Conservation (phyloP, 305 asterid species). For the Fraxinus dipetala region DNA sequence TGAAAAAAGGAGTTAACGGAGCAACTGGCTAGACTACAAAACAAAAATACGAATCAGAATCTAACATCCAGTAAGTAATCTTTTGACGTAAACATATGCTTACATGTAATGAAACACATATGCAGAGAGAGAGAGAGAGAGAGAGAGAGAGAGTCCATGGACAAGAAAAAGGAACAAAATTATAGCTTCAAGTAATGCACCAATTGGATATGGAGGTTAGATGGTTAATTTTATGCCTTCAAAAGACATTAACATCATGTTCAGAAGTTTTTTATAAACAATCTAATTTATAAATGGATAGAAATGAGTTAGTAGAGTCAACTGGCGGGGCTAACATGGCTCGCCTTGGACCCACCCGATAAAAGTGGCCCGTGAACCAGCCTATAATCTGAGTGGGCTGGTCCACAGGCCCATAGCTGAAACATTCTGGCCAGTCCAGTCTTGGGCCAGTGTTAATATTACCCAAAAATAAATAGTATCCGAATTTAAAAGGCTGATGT, state of each 20-base stretch:
- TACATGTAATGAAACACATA: background rate
- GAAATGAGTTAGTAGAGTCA: no score
- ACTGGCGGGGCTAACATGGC: no score
- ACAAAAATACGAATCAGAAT: background rate
- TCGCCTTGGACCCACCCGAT: no score
- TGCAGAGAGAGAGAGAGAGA: background rate
- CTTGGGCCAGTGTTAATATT: no score
- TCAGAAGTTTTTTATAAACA: no score
- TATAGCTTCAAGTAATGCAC: background rate
- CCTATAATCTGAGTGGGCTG: no score
- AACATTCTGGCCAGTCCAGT: no score
- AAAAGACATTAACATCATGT: background rate
- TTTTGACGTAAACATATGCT: background rate
- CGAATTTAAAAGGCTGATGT: no score
- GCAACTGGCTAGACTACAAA: background rate
- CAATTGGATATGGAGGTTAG: background rate
- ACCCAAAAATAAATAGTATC: no score
- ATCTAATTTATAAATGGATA: no score
- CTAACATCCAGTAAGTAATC: background rate
- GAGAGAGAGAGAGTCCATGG: background rate
- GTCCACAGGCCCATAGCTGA: no score
- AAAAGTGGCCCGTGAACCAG: no score
- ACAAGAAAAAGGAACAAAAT: background rate
- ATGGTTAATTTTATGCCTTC: background rate
- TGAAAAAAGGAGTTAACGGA: background rate